These are phyloP conservation scores for Sugiyamaella boreocaroliniensis DNA, from an alignment of 805 yeast species.

Conservation along the genomic window DNA sequence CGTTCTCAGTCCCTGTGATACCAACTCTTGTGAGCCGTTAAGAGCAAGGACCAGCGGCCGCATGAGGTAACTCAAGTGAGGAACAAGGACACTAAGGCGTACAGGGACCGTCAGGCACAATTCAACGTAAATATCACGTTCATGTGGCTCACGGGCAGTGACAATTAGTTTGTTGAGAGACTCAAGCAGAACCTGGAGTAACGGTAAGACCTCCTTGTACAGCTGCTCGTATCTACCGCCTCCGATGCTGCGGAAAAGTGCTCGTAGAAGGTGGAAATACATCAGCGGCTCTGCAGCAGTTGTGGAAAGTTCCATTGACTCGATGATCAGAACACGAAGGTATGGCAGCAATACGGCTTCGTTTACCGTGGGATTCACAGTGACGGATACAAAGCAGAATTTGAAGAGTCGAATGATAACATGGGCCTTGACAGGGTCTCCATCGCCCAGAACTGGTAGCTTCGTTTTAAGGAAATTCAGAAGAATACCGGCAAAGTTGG, in stretches of 20 bases:
- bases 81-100: constrained; percentile 84
- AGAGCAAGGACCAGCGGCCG: constrained; percentile 86
- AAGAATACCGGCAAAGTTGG: constrained; percentile 81
- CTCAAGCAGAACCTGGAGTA: constrained; percentile 78
- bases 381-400: constrained; percentile 92
- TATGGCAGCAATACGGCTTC: constrained; percentile 87
- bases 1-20: constrained; percentile 90
- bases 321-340: constrained; percentile 71
- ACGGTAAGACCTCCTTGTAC: constrained; percentile 88
- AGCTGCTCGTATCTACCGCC: constrained; percentile 93
- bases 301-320: constrained; percentile 71
- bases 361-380: constrained; percentile 74
- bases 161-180: constrained; percentile 76
- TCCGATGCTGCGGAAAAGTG: constrained; percentile 87
- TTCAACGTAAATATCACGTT: constrained; percentile 90
- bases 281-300: constrained; percentile 86
- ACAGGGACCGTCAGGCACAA: constrained; percentile 95
- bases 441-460: constrained; percentile 71
- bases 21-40: constrained; percentile 83
- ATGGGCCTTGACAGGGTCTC: constrained; percentile 68
- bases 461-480: constrained; percentile 69
- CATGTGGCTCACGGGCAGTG: constrained; percentile 81
- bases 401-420: constrained; percentile 82
- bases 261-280: constrained; percentile 80
- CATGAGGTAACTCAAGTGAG: constrained; percentile 82